phyloP scores from a whole-genome alignment of 2,329 filamentous ascomycete genomes.

The Exophiala aquamarina region DNA sequence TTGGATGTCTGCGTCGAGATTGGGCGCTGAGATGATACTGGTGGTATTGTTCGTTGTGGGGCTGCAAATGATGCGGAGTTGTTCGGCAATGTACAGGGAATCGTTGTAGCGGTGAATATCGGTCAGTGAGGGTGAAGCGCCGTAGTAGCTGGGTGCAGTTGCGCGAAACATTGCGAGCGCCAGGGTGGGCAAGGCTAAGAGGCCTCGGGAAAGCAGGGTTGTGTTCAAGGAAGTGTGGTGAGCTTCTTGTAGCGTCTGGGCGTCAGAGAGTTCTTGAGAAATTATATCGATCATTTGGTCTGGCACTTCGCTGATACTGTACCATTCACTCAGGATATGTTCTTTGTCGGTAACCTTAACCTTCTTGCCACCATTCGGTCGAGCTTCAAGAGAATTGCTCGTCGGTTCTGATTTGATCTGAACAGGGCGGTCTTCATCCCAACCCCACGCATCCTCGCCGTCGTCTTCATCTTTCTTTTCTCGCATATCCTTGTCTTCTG shows the following conservation, averaged over 20 bases:
- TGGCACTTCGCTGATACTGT: slow-evolving; percentile 85
- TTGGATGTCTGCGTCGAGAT: slow-evolving; percentile 50
- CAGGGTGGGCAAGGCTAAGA: slow-evolving; percentile 47
- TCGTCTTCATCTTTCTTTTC: slow-evolving; percentile 36
- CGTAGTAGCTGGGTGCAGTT: slow-evolving; percentile 47
- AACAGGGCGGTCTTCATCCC: slow-evolving; percentile 67
- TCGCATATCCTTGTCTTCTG: slow-evolving; percentile 30
- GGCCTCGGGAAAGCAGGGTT: slow-evolving; percentile 36
- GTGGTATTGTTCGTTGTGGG: slow-evolving; percentile 38
- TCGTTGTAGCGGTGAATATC: slow-evolving; percentile 69
- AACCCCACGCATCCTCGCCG: slow-evolving; percentile 73
- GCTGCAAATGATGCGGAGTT: slow-evolving; percentile 45
- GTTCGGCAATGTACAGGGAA: slow-evolving; percentile 57
- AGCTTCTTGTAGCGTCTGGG: slow-evolving; percentile 37
- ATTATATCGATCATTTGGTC: slow-evolving; percentile 62
- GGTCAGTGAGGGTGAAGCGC: slow-evolving; percentile 46
- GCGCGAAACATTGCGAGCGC: slow-evolving; percentile 53
- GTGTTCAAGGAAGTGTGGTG: slow-evolving; percentile 40
- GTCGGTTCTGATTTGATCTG: slow-evolving; percentile 28
- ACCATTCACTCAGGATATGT: slow-evolving; percentile 78
- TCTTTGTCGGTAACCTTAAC: slow-evolving; percentile 50
- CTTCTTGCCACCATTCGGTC: slow-evolving; percentile 11
- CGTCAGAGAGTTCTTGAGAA: slow-evolving; percentile 42
- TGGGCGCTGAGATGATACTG: no score
- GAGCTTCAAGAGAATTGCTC: slow-evolving; percentile 3